Percentiles rank a stretch among this genome's conserved stretches.
These are phyloP conservation scores for Pezicula radicicola DNA, from an alignment of 2,329 filamentous ascomycete species.

Conservation along the genomic window DNA sequence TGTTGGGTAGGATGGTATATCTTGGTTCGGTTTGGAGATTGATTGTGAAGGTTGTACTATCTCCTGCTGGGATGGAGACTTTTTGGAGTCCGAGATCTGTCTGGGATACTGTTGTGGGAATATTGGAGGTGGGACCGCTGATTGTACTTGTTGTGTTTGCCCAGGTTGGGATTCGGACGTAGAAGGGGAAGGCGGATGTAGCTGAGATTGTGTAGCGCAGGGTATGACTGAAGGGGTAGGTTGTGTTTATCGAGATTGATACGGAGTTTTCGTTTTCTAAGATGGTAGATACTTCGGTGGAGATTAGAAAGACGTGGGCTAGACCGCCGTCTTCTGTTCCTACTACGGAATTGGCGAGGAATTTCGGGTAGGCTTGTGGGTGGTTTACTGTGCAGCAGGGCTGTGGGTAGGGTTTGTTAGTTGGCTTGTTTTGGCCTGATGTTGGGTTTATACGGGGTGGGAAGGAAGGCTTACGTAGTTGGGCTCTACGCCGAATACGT, in stretches of 20 bases:
- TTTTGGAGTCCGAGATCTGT: neutral
- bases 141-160: neutral
- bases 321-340: constrained; percentile 34
- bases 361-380: constrained; percentile 50
- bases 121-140: neutral
- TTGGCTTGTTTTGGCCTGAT: too few species aligned
- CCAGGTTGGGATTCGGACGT: constrained; percentile 17
- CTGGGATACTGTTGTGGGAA: too few species aligned
- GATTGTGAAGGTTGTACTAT: constrained; percentile 4
- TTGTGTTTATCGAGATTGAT: constrained; percentile 36
- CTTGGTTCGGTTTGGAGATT: constrained; percentile 10
- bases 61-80: neutral
- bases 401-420: constrained; percentile 11
- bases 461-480: neutral
- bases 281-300: constrained; percentile 27
- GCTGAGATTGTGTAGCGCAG: constrained; percentile 21
- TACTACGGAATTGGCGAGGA: constrained; percentile 41
- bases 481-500: constrained; percentile 40
- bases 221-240: constrained; percentile 35
- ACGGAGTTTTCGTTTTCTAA: constrained; percentile 24
- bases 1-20: constrained; percentile 20
- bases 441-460: too few species aligned
- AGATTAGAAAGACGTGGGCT: constrained; percentile 43
- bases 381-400: constrained; percentile 57
- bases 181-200: constrained; percentile 18